These are phyloP conservation scores for Epichloe hybrida DNA, from an alignment of 2,329 filamentous ascomycete genomes.

Conservation along the genomic window DNA sequence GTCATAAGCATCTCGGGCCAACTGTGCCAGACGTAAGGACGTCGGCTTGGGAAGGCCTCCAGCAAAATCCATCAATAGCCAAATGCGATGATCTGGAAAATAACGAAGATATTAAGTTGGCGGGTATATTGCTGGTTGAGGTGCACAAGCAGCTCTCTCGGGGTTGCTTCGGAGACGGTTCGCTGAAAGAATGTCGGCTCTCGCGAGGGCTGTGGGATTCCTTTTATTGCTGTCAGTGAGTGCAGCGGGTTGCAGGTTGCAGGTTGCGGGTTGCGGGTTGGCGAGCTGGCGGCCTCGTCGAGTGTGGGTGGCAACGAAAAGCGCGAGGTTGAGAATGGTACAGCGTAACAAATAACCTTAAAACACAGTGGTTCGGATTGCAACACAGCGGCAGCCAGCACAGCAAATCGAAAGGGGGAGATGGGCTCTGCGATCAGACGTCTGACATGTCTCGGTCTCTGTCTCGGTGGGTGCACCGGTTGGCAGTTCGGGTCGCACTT, in stretches of 20 bases:
- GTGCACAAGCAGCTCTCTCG: neutral
- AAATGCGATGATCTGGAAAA: neutral
- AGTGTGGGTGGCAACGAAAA: neutral
- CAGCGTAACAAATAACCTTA: slow-evolving; percentile 8
- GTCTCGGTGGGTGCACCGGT: slow-evolving; percentile 3
- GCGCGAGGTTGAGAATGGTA: neutral
- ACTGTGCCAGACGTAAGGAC: slow-evolving; percentile 29
- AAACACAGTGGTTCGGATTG: slow-evolving; percentile 1
- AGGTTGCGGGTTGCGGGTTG: neutral
- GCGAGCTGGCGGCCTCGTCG: neutral
- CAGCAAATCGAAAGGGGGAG: neutral
- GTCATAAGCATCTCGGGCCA: slow-evolving; percentile 26
- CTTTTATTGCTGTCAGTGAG: neutral
- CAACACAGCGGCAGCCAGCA: neutral
- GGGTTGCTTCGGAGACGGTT: neutral
- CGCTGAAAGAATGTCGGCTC: neutral
- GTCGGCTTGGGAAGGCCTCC: slow-evolving; percentile 26
- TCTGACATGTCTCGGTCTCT: neutral
- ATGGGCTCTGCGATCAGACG: slow-evolving; percentile 1
- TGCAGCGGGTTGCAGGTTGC: neutral
- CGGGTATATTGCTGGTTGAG: neutral
- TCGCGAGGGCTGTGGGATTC: neutral
- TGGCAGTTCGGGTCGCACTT: neutral
- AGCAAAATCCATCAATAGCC: slow-evolving; percentile 22
- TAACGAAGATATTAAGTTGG: neutral